Conservation (phyloP, 352 stramenopile species). For the Phytophthora tubulina region DNA sequence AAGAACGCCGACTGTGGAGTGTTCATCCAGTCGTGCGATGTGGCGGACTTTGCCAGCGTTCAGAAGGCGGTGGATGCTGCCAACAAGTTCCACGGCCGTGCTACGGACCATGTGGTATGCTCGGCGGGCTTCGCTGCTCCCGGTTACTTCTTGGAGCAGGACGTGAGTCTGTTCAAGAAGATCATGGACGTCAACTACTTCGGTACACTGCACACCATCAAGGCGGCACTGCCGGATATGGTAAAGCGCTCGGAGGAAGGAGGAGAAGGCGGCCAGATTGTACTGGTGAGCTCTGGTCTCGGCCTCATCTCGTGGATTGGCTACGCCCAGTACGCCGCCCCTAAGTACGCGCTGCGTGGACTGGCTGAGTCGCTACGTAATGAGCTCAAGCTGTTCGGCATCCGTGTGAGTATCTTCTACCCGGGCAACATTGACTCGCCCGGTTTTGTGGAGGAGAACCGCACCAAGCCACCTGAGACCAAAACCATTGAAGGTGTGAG, state of each 20-base stretch:
- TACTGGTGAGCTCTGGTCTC: slow-evolving; percentile 78
- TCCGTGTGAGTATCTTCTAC: slow-evolving; percentile 82
- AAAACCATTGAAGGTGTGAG: slow-evolving; percentile 78
- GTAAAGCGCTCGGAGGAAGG: slow-evolving; percentile 68
- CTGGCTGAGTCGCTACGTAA: slow-evolving; percentile 83
- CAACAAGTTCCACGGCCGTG: slow-evolving; percentile 71
- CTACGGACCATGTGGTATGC: slow-evolving; percentile 80
- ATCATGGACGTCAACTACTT: slow-evolving; percentile 93
- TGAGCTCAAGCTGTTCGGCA: slow-evolving; percentile 78
- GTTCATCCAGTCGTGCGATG: slow-evolving; percentile 81
- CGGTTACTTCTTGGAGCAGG: slow-evolving; percentile 83
- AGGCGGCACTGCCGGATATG: slow-evolving; percentile 85
- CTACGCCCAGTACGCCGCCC: slow-evolving; percentile 80
- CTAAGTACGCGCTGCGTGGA: slow-evolving; percentile 87
- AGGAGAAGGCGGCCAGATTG: slow-evolving; percentile 66
- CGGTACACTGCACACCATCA: slow-evolving; percentile 79
- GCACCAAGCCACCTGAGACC: slow-evolving; percentile 76
- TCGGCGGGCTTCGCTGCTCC: slow-evolving; percentile 66
- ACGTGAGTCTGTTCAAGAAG: slow-evolving; percentile 74
- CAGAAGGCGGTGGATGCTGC: slow-evolving; percentile 69
- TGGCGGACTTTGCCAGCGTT: slow-evolving; percentile 70
- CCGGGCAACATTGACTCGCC: slow-evolving; percentile 88
- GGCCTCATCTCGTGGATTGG: slow-evolving; percentile 85
- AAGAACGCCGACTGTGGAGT: slow-evolving; percentile 50
- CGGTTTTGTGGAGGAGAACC: slow-evolving; percentile 79